Conservation (phyloP, 768 basidiomycete genomes). For the Amanita polypyramis region DNA sequence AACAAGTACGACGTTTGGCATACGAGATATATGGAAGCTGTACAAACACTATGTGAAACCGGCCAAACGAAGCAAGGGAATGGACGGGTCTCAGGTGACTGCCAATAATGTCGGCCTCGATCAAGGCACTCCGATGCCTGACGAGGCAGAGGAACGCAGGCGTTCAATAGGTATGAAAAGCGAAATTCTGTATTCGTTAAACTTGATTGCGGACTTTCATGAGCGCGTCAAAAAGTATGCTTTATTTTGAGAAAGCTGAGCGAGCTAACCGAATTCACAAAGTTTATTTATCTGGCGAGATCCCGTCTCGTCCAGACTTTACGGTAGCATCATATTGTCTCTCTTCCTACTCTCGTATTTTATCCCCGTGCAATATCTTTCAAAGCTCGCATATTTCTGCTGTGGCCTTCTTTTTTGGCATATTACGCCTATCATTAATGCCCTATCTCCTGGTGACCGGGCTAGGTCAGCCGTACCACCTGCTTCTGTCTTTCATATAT, state of each 20-base stretch:
- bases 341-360: slow-evolving; percentile 30
- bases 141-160: slow-evolving; percentile 17
- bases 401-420: slow-evolving; percentile 57
- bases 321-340: slow-evolving; percentile 24
- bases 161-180: slow-evolving; percentile 34
- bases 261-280: not conserved
- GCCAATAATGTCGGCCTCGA: not conserved
- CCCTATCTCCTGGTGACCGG: slow-evolving; percentile 35
- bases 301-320: slow-evolving; percentile 37
- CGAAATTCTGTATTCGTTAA: slow-evolving; percentile 26
- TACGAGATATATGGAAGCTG: slow-evolving; percentile 45
- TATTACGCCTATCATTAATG: slow-evolving; percentile 40
- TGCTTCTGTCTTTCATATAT: not conserved
- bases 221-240: slow-evolving; percentile 56
- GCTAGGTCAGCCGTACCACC: slow-evolving; percentile 25
- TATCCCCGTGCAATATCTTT: slow-evolving; percentile 39
- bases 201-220: slow-evolving; percentile 47
- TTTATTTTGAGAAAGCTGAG: not conserved
- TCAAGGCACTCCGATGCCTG: not conserved
- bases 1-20: slow-evolving; percentile 32
- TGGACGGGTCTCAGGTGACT: slow-evolving; percentile 11
- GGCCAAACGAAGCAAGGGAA: slow-evolving; percentile 22
- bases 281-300: slow-evolving; percentile 65
- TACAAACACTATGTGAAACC: slow-evolving; percentile 25
- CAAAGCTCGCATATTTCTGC: slow-evolving; percentile 34